Evolutionary conservation across 495 filamentous ascomycete genomes (phyloP), one percentile per base, ranked within the genome.

Genomic region (Penicillium argentinense): DNA sequence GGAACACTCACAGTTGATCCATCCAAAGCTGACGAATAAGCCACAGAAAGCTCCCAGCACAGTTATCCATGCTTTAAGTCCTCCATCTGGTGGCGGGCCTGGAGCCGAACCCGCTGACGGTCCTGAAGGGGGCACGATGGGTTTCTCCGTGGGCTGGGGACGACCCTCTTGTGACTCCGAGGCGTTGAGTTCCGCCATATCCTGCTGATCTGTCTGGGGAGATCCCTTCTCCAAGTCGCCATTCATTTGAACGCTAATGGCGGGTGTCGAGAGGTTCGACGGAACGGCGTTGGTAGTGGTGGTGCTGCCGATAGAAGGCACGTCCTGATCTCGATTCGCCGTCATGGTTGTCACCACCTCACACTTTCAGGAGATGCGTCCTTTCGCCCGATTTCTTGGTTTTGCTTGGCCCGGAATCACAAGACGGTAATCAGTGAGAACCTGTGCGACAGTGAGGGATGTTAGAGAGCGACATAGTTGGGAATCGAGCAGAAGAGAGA

Each of bases 21-120:
- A 80, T 4, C 84, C 82, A 55, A 85, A 86, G 44, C 76, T 79
- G 42, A 77, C 79, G 58, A 86, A 86, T 36, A 88, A 57, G 28
- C 73, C 76, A 32, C 74, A 80, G 64, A 81, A 87, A 3, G 74
- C 81, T 38, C 86, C 85, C 1, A 79, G 49, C 0, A 89, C 84
- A 0, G 75, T 73, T 24, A 82, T 59, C 83, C 86, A 89, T n/a
- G 86, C 86, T 45, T 77, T 62, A 4, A 71, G 23, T 1, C 86
- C 86, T 36, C 84, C 84, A 64, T 89, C 85, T 5, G 84, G 85
- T 5, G 66, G 63, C 23, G 50, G 54, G 18, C 56, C 56, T 21
- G 53, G 78, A 69, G 46, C 73, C 64, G 29, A 66, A 58, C 36
- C 70, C 66, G 54, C 73, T 48, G 58, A 66, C 28, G 42, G 48